These are phyloP conservation scores for Scutellaria barbata DNA, from an alignment of 257 asterid species.

Conservation along the genomic window DNA sequence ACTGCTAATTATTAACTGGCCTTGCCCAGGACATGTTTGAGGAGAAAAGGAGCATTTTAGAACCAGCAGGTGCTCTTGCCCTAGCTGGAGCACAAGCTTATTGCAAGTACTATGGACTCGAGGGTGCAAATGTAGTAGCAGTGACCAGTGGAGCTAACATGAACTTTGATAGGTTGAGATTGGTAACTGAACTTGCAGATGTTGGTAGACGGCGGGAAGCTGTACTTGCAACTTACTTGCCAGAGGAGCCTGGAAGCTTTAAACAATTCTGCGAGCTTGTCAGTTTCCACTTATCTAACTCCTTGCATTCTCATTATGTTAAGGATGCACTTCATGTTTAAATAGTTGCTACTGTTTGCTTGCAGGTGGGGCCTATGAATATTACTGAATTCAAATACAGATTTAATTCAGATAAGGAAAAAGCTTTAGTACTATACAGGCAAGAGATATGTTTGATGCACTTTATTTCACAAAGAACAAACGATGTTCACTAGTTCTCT, in stretches of 20 bases:
- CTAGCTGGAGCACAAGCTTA: conserved; percentile 95
- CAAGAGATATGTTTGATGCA: conserved; percentile 40
- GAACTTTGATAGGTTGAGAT: conserved; percentile 90
- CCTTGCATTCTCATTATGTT: conserved; percentile 3
- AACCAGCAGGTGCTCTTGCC: conserved; percentile 97
- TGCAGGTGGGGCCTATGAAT: conserved; percentile 88
- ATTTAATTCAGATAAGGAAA: conserved; percentile 64
- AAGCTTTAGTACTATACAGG: conserved; percentile 86
- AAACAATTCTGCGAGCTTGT: conserved; percentile 76
- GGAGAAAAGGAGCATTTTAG: conserved; percentile 89
- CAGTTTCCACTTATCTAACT: conserved; percentile 33
- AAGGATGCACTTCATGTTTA: conserved; percentile 14
- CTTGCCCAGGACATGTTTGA: conserved; percentile 81
- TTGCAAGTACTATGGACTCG: conserved; percentile 73
- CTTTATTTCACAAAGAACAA: conserved; percentile 15
- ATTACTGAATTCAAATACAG: conserved; percentile 88
- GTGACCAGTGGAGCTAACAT: conserved; percentile 90
- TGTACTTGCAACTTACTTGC: conserved; percentile 80
- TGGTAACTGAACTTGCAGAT: conserved; percentile 92
- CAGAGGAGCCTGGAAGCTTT: conserved; percentile 82
- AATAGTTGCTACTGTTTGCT: conserved; percentile 31
- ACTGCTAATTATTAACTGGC: conserved; percentile 27
- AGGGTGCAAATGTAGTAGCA: conserved; percentile 78
- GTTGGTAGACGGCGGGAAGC: conserved; percentile 89
- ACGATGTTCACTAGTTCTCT: conserved; percentile 12